Conservation (phyloP, 345 rosid species). For the Toxicodendron radicans region DNA sequence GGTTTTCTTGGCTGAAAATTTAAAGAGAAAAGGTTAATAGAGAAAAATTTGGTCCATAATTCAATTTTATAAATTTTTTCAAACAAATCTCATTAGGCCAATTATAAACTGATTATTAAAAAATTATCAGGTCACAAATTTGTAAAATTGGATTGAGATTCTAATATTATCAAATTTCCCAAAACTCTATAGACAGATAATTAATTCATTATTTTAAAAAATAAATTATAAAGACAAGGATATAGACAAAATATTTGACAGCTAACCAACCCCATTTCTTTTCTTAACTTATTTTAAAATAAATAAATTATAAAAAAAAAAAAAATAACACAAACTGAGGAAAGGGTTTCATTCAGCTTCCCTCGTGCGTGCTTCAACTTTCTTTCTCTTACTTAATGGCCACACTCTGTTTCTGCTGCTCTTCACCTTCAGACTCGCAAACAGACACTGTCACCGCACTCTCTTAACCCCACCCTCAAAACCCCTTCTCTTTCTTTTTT, state of each 20-base stretch:
- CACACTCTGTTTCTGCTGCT: constrained; percentile 10
- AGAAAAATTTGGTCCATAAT: too few species aligned
- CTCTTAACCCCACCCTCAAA: constrained; percentile 4
- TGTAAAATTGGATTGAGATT: too few species aligned
- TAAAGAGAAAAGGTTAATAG: too few species aligned
- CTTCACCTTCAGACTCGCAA: constrained; percentile 12
- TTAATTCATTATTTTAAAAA: too few species aligned
- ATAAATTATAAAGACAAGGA: neutral
- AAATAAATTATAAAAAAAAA: neutral
- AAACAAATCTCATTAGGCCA: too few species aligned
- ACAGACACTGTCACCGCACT: neutral
- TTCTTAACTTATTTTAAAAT: neutral
- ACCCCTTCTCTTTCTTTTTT: constrained; percentile 6
- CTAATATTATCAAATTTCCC: too few species aligned
- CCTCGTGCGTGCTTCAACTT: neutral
- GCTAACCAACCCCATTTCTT: neutral
- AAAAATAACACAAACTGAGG: neutral
- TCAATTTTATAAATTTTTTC: too few species aligned
- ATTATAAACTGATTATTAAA: too few species aligned
- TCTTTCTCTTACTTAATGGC: constrained; percentile 15
- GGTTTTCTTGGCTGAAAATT: too few species aligned
- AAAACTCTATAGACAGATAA: too few species aligned
- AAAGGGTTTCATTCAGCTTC: constrained; percentile 29
- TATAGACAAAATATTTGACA: neutral
- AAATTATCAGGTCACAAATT: too few species aligned